Evolutionary conservation across 176 grass and related monocot genomes (phyloP), one percentile per base, ranked within the genome.

Genomic region (Tuctoria greenei): DNA sequence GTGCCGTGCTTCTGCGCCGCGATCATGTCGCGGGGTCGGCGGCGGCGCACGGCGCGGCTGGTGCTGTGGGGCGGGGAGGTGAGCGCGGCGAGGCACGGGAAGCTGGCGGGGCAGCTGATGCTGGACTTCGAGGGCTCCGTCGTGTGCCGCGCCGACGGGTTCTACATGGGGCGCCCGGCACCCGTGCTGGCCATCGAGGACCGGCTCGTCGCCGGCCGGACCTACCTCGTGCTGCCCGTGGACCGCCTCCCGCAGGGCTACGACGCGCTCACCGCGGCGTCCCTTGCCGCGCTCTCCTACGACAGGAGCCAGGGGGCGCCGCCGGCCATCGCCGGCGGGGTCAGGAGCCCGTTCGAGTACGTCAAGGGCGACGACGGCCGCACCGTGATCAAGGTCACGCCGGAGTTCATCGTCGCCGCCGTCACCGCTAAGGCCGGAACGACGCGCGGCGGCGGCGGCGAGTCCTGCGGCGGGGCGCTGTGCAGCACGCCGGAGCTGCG

Each of bases 401-500:
- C 84, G 13, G 89, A 90, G 75, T 96, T 92, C 84, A 61, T 96
- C 77, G 23, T 82, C 8, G 74, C 72, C 41, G 55, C 81, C 41
- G 72, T 96, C 78, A 85, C 84, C 20, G 52, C 60, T 11, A 70
- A 0, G 43, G 34, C 42, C 1, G 34, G 2, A 1, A 54, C 54
- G 54, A 2, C 4, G 4, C 23, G 36, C 4, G 69, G 8, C 2
- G 66, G 10, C 2, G 66, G 1, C 0, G 58, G 13, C 2, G 69
- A 52, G 10, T 71, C 72, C 4, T 74, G 79, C 60, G 69, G 73
- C 40, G 69, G 49, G 15, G 34, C 20, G 76, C 67, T 97, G 51
- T 97, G 93, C 45, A 97, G 93, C 83, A 97, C 93, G 59, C 90
- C 93, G 18, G 93, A 97, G 87, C 66, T 97, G 80, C 77, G 87